A percentile compares a stretch with the other conserved stretches of the same genome.
Evolutionary conservation across 2,329 filamentous ascomycete genomes (phyloP).

Genomic region (Amauroascus verrucosus): DNA sequence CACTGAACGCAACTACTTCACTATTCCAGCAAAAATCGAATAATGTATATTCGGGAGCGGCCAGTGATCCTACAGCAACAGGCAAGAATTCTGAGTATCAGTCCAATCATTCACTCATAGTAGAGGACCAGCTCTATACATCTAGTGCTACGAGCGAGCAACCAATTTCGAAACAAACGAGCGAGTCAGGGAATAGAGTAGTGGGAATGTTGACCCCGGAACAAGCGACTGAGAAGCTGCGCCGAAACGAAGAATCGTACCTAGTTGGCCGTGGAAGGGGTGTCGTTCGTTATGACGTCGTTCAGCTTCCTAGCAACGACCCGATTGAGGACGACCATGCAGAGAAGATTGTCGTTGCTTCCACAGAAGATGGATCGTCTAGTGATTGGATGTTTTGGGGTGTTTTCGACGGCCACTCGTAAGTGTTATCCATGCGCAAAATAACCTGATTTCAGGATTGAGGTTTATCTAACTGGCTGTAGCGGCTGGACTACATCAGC

Average conservation of each 20-base stretch:
- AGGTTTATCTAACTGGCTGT: constrained; percentile 17
- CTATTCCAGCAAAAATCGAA: constrained; percentile 4
- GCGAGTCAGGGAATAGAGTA: constrained; percentile 72
- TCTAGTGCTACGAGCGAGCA: constrained; percentile 75
- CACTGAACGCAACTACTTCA: constrained; percentile 7
- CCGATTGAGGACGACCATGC: constrained; percentile 98
- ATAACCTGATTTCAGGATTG: not conserved
- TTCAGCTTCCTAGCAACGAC: constrained; percentile 90
- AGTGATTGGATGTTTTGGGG: constrained; percentile 99
- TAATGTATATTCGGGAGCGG: constrained; percentile 13
- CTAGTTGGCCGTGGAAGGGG: constrained; percentile 79
- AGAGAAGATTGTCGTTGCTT: constrained; percentile 86
- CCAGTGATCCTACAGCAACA: constrained; percentile 18
- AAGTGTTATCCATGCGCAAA: constrained; percentile 28
- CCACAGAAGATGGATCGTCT: constrained; percentile 46
- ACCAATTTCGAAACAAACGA: constrained; percentile 77
- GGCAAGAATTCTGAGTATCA: constrained; percentile 43
- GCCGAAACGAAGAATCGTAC: constrained; percentile 85
- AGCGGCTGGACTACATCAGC: constrained; percentile 98
- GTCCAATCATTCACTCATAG: constrained; percentile 60
- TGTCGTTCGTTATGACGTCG: constrained; percentile 87
- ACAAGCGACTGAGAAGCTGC: constrained; percentile 80
- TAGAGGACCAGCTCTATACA: constrained; percentile 83
- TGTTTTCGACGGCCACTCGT: constrained; percentile 95
- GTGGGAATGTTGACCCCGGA: constrained; percentile 95